phyloP scores from a whole-genome alignment of 2,329 filamentous ascomycete genomes.

The Paraphaeosphaeria minitans region DNA sequence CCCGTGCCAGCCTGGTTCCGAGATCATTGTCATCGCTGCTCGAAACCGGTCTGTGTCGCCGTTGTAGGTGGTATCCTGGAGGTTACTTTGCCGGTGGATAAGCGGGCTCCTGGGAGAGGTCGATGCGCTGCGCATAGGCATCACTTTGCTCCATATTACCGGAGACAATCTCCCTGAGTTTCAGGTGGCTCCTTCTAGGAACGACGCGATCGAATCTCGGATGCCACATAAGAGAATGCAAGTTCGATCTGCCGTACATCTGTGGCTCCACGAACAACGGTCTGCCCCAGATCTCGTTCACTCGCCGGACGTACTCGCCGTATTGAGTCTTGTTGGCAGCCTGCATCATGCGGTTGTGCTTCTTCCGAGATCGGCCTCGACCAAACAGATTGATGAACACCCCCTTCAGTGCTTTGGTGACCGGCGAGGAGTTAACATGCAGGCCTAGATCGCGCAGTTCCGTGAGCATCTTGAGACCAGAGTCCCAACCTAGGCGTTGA shows the following conservation, averaged over 20 bases:
- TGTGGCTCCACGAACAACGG: conserved; percentile 30
- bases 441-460: conserved; percentile 38
- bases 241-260: conserved; percentile 5
- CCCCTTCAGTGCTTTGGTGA: conserved; percentile 33
- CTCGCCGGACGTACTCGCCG: conserved; percentile 27
- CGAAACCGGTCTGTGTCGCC: no score
- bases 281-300: conserved; percentile 38
- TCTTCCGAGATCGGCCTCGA: conserved; percentile 22
- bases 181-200: neutral
- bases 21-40: no score
- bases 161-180: neutral
- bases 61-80: no score
- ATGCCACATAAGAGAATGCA: conserved; percentile 16
- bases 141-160: no score
- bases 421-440: conserved; percentile 29
- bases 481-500: conserved; percentile 31
- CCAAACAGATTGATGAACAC: conserved; percentile 41
- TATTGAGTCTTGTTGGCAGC: conserved; percentile 27
- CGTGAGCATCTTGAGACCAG: conserved; percentile 34
- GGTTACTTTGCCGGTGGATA: no score
- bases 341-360: conserved; percentile 35
- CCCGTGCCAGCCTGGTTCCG: neutral
- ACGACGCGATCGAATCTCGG: conserved; percentile 7
- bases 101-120: no score
- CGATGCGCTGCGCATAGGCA: neutral